Evolutionary conservation across 2,329 filamentous ascomycete genomes (phyloP), one percentile per base, ranked within the genome.

Genomic region (Dothistroma pini): DNA sequence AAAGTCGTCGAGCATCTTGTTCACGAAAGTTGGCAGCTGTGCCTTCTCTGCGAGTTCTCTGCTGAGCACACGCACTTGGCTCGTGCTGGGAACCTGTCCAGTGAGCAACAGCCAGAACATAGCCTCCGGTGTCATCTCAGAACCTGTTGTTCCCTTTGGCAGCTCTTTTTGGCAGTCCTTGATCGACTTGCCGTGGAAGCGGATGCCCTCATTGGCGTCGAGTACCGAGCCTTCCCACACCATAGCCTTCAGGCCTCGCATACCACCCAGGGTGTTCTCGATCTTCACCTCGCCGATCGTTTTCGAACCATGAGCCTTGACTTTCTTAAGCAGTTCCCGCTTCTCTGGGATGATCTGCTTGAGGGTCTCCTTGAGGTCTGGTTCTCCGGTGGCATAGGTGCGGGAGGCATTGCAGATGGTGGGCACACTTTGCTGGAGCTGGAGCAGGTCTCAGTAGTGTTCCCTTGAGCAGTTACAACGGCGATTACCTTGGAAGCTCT

Each of bases 91-190:
- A 22, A 97, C 90, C 77, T 96, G 84, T 62, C 95, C 95, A 10
- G 95, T 99, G 69, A 99, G 83, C 55, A 99, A 86, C 48, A 97
- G 86, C 95, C 95, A 99, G 84, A 99, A 99, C 95, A 99, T 99
- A 77, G 93, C 88, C 79, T 99, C 95, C 53, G 95, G 95, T 12
- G 97, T 85, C 95, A 97, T 99, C 80, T 97, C 93, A 6, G 91
- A 96, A 71, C 93, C 91, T 2, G 89, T 86, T 62, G 85, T 91
- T 69, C 93, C 95, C 83, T 97, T 97, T 75, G 95, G 93, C 16
- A 97, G 86, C 76, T 92, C 89, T 69, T 88, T 86, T 75, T 97
- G 95, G 81, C 95, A 99, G 75, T 99, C 93, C 80, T 96, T 96
- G 83, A 99, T 99, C 66, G 93, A 97, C 72, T 89, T 89, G 75